These are phyloP conservation scores for Anisodus tanguticus DNA, from an alignment of 257 asterid species.

Conservation along the genomic window DNA sequence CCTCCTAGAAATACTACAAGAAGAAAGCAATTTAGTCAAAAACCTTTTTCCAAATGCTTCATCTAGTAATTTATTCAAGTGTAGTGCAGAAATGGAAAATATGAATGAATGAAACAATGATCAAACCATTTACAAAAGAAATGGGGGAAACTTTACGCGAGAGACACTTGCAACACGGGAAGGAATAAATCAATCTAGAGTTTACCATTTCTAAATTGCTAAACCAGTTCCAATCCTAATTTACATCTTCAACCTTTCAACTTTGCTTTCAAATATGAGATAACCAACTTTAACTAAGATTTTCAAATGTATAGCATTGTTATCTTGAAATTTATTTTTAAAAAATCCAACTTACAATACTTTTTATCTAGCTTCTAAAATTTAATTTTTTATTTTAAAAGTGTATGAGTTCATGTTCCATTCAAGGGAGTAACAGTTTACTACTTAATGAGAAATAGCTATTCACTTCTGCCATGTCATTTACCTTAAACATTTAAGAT, in stretches of 20 bases:
- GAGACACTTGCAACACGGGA: neutral
- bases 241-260: constrained; percentile 5
- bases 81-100: neutral
- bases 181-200: neutral
- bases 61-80: constrained; percentile 9
- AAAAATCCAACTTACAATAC: neutral
- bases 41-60: constrained; percentile 13
- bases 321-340: neutral
- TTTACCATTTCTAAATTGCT: neutral
- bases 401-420: neutral
- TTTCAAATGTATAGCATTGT: neutral
- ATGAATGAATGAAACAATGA: neutral
- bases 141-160: neutral
- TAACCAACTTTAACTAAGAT: constrained; percentile 9
- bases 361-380: neutral
- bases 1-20: constrained; percentile 32
- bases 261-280: neutral
- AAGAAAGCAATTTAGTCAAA: neutral
- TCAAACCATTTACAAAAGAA: neutral
- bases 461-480: too few species aligned
- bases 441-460: too few species aligned
- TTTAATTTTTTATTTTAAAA: neutral
- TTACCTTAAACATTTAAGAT: too few species aligned
- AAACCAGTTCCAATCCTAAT: too few species aligned
- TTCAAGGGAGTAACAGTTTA: too few species aligned